Base-by-base conservation (phyloP, 306 rosid species). In the Pueraria montana region DNA sequence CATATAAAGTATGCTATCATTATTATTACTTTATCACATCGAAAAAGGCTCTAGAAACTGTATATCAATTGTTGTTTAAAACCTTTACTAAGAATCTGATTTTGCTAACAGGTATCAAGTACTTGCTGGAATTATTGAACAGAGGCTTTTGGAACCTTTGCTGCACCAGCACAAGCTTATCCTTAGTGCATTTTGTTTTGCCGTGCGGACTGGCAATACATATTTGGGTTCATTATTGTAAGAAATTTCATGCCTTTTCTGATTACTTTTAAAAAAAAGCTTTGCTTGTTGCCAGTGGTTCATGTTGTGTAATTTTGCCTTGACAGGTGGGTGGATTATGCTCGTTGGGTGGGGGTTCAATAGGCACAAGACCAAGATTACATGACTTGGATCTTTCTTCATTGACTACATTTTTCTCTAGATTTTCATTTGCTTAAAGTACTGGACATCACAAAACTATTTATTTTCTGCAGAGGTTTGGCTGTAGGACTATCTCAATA, bases 241-340 rank as follows among this genome's bases (percentile, higher is more conserved):
- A 90, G 97, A 76, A 85, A 40, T 14, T 48, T 50, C 13, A 55
- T 58, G 43, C 55, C 68, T 55, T 23, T 5, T 50, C 43, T 70
- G 45, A 69, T 70, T 73, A 36, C 61, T 65, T 72, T 40, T 21
- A 18, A n/a, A 36, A 52, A n/a, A 8, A 11, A 61, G 63, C 34
- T 43, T 61, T 62, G 24, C 53, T 82, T 61, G 58, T 71, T 52
- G 30, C 6, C 2, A 24, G 34, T 10, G 24, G 40, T 70, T 84
- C 76, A 58, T 83, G 20, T n/a, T 78, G 61, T 27, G 52, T 52
- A 20, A 61, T 66, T 79, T 75, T 79, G 45, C 27, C 34, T 40
- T 89, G 81, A 56, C 92, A 94, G 98, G 83, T 94, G 98, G 98
- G 98, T 94, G 77, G 98, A 94, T 80, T 94, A 94, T 89, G 98